Evolutionary conservation across 805 yeast genomes (phyloP), one percentile per base, ranked within the genome.

Genomic region (Priceomyces medius): DNA sequence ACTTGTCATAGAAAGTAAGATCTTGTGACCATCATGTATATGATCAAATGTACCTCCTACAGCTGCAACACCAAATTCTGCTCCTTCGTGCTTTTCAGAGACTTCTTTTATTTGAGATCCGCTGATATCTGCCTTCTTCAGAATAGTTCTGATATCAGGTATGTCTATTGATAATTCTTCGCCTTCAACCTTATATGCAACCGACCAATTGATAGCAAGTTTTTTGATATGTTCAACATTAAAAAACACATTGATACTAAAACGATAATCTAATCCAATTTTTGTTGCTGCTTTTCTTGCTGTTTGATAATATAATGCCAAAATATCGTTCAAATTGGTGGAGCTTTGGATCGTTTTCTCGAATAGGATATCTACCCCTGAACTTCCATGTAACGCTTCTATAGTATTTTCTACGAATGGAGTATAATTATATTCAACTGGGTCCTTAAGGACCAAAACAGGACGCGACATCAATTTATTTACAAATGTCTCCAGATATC

Each of bases 41-140:
- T 93, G 98, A 57, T 93, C 99, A 66, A 93, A 93, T 0, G 99
- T 93, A 0, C 99, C 99, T 0, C 99, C 99, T 1, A 91, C 81
- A 0, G 96, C 91, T 7, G 51, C 56, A 5, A 72, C 70, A 13
- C 48, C 20, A 17, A 35, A 35, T 19, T 31, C 6, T 7, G 38
- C 27, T 16, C 21, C 12, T 32, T 32, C 24, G 13, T 19, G 12
- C 10, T 23, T 29, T n/a, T 21, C 28, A 16, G 7, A 4, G 4
- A 4, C n/a, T 6, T 5, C 6, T 6, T 7, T n/a, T 19, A 31
- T 14, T 5, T 17, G 8, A 7, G 34, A 17, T 19, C 16, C 16
- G 8, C n/a, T 31, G 12, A 19, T 6, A 4, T 19, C 14, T 17
- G 8, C 6, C 16, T 31, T 19, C 19, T 17, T 19, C 34, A 31